A percentile compares a stretch with the other conserved stretches of the same genome.
phyloP scores from a whole-genome alignment of 129 eudicot genomes.

The Arctium minus region DNA sequence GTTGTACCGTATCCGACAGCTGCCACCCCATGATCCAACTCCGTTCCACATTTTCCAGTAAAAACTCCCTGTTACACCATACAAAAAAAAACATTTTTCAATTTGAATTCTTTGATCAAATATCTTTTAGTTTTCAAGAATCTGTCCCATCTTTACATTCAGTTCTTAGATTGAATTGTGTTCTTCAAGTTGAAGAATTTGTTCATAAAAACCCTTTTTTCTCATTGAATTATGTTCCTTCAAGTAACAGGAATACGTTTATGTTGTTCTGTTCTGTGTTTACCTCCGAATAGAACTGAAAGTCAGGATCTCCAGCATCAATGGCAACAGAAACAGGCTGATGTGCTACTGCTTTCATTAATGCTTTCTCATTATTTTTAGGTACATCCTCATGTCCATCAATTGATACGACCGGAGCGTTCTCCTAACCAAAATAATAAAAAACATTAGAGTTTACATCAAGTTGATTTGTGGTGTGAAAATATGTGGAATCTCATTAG shows the following conservation, averaged over 20 bases:
- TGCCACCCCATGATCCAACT: slow-evolving; percentile 86
- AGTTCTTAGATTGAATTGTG: background rate
- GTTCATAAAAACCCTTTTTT: background rate
- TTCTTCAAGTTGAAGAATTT: background rate
- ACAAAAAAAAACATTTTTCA: background rate
- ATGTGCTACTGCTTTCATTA: slow-evolving; percentile 76
- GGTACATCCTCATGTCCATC: slow-evolving; percentile 90
- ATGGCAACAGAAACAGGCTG: slow-evolving; percentile 84
- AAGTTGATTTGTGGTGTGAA: background rate
- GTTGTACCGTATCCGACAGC: slow-evolving; percentile 55
- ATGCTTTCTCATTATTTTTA: slow-evolving; percentile 63
- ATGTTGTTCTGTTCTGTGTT: background rate
- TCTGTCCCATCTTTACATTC: background rate
- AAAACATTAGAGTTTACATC: background rate
- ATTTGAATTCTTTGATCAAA: background rate
- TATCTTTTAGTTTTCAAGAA: background rate
- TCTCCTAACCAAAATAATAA: slow-evolving; percentile 33
- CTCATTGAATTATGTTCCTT: background rate
- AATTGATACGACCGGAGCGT: slow-evolving; percentile 61
- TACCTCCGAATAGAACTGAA: slow-evolving; percentile 95
- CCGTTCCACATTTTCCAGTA: slow-evolving; percentile 69
- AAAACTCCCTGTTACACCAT: slow-evolving; percentile 53
- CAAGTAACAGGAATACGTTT: slow-evolving; percentile 1
- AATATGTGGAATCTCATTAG: background rate
- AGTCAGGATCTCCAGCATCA: slow-evolving; percentile 73